phyloP scores from a whole-genome alignment of 2,329 filamentous ascomycete species.

The Aspergillus sp. region DNA sequence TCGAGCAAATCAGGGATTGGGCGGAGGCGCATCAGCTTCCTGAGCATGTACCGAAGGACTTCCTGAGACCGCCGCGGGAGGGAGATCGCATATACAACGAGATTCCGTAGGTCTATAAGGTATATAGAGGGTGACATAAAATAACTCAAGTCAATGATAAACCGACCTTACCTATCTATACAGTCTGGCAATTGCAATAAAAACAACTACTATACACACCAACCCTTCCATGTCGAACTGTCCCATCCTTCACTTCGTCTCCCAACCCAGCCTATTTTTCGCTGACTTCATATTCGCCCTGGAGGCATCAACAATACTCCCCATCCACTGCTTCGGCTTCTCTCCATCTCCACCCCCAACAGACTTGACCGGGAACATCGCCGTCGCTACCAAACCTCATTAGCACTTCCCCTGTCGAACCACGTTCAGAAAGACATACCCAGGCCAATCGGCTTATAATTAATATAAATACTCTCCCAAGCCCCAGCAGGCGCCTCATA shows the following conservation, averaged over 20 bases:
- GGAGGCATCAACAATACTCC: slow-evolving; percentile 1
- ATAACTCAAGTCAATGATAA: no score
- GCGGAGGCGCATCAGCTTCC: slow-evolving; percentile 54
- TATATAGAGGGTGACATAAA: no score
- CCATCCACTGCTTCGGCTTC: background rate
- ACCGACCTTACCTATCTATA: no score
- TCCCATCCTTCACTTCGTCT: no score
- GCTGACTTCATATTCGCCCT: slow-evolving; percentile 2
- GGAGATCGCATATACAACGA: background rate
- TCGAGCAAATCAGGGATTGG: slow-evolving; percentile 55
- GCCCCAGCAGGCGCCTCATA: slow-evolving; percentile 2
- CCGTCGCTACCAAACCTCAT: background rate
- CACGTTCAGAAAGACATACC: background rate
- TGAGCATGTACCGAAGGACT: background rate
- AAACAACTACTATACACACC: no score
- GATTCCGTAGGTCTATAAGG: background rate
- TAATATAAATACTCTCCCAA: slow-evolving; percentile 7
- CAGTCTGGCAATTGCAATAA: background rate
- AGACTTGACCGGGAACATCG: background rate
- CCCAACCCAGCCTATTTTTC: background rate
- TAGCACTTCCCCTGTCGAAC: background rate
- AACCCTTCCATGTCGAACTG: no score
- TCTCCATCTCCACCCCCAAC: no score
- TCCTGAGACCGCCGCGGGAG: background rate
- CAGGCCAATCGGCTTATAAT: slow-evolving; percentile 1